phyloP scores from a whole-genome alignment of 108 stramenopile species.

The Phaeodactylum tricornutum region DNA sequence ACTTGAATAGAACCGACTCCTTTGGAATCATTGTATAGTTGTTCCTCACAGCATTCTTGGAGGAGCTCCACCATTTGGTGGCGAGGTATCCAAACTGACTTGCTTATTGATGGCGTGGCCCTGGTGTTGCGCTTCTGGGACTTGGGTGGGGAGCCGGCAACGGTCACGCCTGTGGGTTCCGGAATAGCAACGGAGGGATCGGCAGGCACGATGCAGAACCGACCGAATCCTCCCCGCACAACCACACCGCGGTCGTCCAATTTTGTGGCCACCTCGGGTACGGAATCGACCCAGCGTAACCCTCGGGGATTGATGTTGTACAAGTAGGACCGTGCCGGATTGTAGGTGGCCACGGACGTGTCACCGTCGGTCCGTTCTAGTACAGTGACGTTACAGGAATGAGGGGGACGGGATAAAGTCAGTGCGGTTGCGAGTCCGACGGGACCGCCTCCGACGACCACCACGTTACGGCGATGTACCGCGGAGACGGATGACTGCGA shows the following conservation, averaged over 20 bases:
- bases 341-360: slow-evolving; percentile 7
- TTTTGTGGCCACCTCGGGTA: background rate
- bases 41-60: slow-evolving; percentile 13
- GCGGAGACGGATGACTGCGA: background rate
- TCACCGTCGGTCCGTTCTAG: slow-evolving; percentile 17
- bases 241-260: background rate
- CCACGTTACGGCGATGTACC: background rate
- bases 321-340: slow-evolving; percentile 42
- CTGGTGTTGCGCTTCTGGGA: background rate
- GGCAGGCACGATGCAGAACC: slow-evolving; percentile 19
- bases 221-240: background rate
- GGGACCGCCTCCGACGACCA: slow-evolving; percentile 45
- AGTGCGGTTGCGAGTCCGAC: slow-evolving; percentile 34
- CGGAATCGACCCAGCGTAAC: slow-evolving; percentile 15
- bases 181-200: slow-evolving; percentile 11
- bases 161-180: background rate
- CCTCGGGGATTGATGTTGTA: slow-evolving; percentile 52
- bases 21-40: background rate
- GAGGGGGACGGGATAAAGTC: slow-evolving; percentile 25
- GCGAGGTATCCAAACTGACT: slow-evolving; percentile 33
- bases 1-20: slow-evolving; percentile 16
- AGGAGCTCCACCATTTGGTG: slow-evolving; percentile 36
- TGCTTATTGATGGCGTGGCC: background rate
- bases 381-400: slow-evolving; percentile 31
- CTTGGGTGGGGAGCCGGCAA: background rate